Conservation (phyloP, 768 basidiomycete genomes). For the Nidularia pulvinata region DNA sequence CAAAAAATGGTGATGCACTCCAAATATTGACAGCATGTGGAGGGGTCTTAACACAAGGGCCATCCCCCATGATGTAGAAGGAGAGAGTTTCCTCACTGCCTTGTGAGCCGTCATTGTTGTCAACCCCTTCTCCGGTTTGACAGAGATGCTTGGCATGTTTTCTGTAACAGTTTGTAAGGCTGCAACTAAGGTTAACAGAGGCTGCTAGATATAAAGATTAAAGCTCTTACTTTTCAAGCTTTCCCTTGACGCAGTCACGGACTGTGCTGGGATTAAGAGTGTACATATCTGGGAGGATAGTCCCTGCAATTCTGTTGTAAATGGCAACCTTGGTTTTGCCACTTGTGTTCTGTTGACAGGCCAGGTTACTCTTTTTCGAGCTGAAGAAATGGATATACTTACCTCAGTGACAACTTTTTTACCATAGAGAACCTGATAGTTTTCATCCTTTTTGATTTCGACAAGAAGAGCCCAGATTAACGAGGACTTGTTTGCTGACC, state of each 20-base stretch:
- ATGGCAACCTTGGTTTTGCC: background rate
- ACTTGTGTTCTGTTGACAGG: slow-evolving; percentile 3
- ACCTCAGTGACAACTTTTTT: background rate
- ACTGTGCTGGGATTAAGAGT: background rate
- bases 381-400: background rate
- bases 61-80: slow-evolving; percentile 1
- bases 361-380: background rate
- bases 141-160: background rate
- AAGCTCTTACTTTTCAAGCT: background rate
- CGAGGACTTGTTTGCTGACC: too few species aligned
- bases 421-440: background rate
- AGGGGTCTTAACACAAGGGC: slow-evolving; percentile 2
- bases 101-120: background rate
- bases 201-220: background rate
- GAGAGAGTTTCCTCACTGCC: slow-evolving; percentile 1
- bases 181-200: background rate
- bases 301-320: background rate
- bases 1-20: background rate
- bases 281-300: background rate
- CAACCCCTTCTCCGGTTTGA: background rate
- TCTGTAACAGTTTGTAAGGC: slow-evolving; percentile 1
- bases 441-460: background rate
- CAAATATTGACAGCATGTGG: slow-evolving; percentile 1
- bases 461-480: background rate
- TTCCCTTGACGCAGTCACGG: slow-evolving; percentile 1